These are phyloP conservation scores for Moniliophthora roreri DNA, from an alignment of 1,284 basidiomycete genomes.

Conservation along the genomic window DNA sequence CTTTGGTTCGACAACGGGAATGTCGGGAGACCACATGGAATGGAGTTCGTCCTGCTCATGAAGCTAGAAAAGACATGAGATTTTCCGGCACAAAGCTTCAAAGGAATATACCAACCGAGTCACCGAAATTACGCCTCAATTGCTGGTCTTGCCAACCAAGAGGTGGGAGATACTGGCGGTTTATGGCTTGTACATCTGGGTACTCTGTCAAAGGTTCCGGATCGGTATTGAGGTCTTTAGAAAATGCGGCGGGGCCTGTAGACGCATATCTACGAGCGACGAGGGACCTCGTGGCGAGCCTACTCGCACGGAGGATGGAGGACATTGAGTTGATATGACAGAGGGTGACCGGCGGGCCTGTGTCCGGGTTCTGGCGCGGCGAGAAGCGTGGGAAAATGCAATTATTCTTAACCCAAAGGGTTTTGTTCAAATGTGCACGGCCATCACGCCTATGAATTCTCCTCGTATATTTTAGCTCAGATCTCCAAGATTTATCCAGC, in stretches of 20 bases:
- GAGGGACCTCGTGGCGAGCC: constrained; percentile 5
- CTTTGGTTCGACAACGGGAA: constrained; percentile 32
- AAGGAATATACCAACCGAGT: constrained; percentile 53
- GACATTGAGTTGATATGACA: constrained; percentile 10
- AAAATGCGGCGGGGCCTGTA: constrained; percentile 16
- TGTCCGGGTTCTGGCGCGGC: not conserved
- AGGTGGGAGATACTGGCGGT: constrained; percentile 65
- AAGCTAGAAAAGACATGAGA: constrained; percentile 45
- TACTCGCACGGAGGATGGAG: constrained; percentile 9
- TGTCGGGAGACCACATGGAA: constrained; percentile 89
- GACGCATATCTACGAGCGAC: not conserved
- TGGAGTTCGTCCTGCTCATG: constrained; percentile 84
- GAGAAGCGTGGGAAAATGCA: no score
- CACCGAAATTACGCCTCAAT: constrained; percentile 84
- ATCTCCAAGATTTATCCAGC: constrained; percentile 11
- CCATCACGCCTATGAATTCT: constrained; percentile 13
- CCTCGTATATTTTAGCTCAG: constrained; percentile 21
- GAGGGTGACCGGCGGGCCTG: not conserved
- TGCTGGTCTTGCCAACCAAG: constrained; percentile 83
- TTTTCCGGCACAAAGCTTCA: constrained; percentile 7
- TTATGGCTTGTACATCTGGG: constrained; percentile 73
- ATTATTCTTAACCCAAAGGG: not conserved
- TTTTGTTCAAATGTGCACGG: constrained; percentile 7
- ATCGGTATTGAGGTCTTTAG: constrained; percentile 38
- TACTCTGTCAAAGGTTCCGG: constrained; percentile 73